Evolutionary conservation across 352 stramenopile genomes (phyloP), one percentile per base, ranked within the genome.

Genomic region (Blastocystis sp.): DNA sequence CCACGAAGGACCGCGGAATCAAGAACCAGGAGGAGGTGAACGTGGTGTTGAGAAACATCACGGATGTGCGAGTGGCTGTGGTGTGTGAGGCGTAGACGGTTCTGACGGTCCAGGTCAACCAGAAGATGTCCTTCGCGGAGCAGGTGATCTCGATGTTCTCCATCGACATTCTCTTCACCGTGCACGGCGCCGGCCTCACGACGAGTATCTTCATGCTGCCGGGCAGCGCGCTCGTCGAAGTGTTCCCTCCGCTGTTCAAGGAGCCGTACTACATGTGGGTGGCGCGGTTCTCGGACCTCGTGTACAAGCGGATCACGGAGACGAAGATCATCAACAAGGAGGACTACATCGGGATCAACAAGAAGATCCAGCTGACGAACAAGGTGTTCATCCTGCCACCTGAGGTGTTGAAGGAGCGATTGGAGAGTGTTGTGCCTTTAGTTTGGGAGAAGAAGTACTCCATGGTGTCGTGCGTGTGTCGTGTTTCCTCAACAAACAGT

Each of bases 371-470:
- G n/a, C 31, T 85, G 24, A 85, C 74, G 41, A 85, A 85, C 74
- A 85, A 85, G 45, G 60, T 85, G n/a, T 85, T 85, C 66, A 70
- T 70, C 70, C 33, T 67, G 45, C 74, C 74, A n/a, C 74, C 74
- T 41, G 26, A 55, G 24, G 29, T 67, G 9, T 31, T 85, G 13
- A 67, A 51, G 3, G 41, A 12, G 24, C 33, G 70, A 45, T 24
- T 85, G 35, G 60, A 85, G 31, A 29, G 66, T 12, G 26, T 85
- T 9, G 55, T 85, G 31, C 41, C 55, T 10, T n/a, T 59, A 29
- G 74, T 85, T 2, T 62, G 74, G 59, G 74, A 85, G 55, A 85
- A 67, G 35, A 85, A 85, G 60, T 85, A 85, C 29, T 35, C 21
- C 29, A 70, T 67, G 55, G 55, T 70, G 26, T 55, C 37, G 35